These are phyloP conservation scores for Immersiella caudata DNA, from an alignment of 495 filamentous ascomycete species.

Conservation along the genomic window DNA sequence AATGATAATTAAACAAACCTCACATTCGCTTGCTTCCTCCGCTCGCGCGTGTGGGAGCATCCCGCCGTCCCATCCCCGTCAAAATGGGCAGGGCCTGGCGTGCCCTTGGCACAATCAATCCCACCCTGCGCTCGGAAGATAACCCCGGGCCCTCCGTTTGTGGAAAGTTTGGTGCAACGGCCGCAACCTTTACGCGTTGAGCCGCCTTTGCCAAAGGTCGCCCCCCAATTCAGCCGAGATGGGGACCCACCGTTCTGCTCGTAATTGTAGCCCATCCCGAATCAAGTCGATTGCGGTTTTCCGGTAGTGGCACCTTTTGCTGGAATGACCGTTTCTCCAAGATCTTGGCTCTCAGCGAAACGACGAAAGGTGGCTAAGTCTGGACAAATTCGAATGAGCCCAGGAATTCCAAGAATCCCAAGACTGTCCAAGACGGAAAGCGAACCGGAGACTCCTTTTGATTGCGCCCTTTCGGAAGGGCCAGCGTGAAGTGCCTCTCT, in stretches of 20 bases:
- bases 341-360: constrained; percentile 11
- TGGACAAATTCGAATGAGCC: not conserved
- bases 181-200: constrained; percentile 2
- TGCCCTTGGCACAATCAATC: constrained; percentile 14
- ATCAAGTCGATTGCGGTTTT: not conserved
- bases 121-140: constrained; percentile 12
- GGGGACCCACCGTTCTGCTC: not conserved
- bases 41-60: not conserved
- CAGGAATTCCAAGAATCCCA: not conserved
- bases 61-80: not conserved
- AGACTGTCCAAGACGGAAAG: constrained; percentile 3
- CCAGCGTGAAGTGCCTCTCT: not conserved
- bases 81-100: not conserved
- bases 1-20: not conserved
- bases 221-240: constrained; percentile 16
- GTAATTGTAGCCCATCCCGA: not conserved
- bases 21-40: not conserved
- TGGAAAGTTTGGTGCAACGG: not conserved
- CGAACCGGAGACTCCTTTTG: not conserved
- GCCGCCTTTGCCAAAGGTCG: not conserved
- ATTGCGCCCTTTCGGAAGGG: not conserved
- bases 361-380: not conserved
- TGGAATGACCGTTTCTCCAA: not conserved
- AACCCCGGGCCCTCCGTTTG: not conserved
- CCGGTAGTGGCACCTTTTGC: not conserved